Percentiles rank a stretch among this genome's conserved stretches.
Evolutionary conservation across 169 alveolate genomes (phyloP).

Genomic region (Plasmodium cynomolgi): DNA sequence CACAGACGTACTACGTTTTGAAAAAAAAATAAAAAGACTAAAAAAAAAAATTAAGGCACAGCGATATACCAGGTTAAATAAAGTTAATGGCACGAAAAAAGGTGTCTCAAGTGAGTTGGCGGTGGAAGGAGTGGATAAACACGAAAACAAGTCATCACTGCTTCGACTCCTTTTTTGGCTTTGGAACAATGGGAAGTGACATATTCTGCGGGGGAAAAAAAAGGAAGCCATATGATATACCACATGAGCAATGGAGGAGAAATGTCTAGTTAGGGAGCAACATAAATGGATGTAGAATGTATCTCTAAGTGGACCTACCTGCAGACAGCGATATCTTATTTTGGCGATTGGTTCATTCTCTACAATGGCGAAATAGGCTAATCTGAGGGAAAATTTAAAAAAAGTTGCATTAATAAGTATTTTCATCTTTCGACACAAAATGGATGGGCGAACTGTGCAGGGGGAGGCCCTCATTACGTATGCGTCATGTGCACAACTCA

Average conservation of each 20-base stretch:
- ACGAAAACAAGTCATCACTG: conserved; percentile 1
- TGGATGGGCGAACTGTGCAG: not conserved
- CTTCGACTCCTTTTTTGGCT: conserved; percentile 21
- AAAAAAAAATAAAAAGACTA: conserved; percentile 8
- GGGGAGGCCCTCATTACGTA: not conserved
- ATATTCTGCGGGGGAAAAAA: conserved; percentile 42
- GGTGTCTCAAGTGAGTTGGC: not conserved
- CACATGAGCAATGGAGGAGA: not conserved
- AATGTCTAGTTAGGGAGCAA: not conserved
- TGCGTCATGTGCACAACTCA: not conserved
- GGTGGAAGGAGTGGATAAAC: not conserved
- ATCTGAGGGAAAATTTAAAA: conserved; percentile 47
- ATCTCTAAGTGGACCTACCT: conserved; percentile 71
- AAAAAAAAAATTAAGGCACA: not conserved
- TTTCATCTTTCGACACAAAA: not conserved
- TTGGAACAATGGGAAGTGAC: conserved; percentile 67
- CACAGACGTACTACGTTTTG: not conserved
- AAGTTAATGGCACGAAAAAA: not conserved
- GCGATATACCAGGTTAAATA: not conserved
- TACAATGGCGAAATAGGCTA: conserved; percentile 92
- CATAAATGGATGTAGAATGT: not conserved
- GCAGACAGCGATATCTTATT: conserved; percentile 88
- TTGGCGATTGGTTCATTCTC: conserved; percentile 91
- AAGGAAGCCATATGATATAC: not conserved
- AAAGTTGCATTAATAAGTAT: not conserved